These are phyloP conservation scores for Colletotrichum cordylinicola DNA, from an alignment of 2,329 filamentous ascomycete genomes.

Conservation along the genomic window DNA sequence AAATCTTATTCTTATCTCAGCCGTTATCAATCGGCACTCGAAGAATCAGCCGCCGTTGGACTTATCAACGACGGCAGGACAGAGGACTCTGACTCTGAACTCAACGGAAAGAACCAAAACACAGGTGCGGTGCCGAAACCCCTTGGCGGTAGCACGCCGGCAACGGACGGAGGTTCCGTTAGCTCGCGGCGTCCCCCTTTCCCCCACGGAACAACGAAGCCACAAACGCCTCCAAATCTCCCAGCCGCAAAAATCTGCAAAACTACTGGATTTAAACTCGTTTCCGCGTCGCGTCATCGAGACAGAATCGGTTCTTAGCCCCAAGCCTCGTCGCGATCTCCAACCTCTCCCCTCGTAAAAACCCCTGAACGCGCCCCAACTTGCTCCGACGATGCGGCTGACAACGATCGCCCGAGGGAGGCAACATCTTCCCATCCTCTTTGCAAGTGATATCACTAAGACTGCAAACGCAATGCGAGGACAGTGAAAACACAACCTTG, in stretches of 20 bases:
- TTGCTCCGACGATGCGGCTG: neutral
- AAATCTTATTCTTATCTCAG: neutral
- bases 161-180: neutral
- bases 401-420: accelerated
- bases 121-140: neutral
- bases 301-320: neutral
- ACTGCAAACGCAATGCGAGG: neutral
- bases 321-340: neutral
- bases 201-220: neutral
- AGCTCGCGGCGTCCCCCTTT: neutral
- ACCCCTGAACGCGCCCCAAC: neutral
- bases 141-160: neutral
- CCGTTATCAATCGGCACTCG: neutral
- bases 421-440: neutral
- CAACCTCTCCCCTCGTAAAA: neutral
- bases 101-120: neutral
- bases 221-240: neutral
- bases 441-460: neutral
- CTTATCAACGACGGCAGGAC: neutral
- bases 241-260: neutral
- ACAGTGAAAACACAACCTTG: neutral
- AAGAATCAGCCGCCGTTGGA: neutral
- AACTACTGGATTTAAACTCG: neutral
- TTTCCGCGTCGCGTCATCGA: neutral
- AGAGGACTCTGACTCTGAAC: neutral